Evolutionary conservation across 805 yeast genomes (phyloP).

Genomic region (Candida ulmi): DNA sequence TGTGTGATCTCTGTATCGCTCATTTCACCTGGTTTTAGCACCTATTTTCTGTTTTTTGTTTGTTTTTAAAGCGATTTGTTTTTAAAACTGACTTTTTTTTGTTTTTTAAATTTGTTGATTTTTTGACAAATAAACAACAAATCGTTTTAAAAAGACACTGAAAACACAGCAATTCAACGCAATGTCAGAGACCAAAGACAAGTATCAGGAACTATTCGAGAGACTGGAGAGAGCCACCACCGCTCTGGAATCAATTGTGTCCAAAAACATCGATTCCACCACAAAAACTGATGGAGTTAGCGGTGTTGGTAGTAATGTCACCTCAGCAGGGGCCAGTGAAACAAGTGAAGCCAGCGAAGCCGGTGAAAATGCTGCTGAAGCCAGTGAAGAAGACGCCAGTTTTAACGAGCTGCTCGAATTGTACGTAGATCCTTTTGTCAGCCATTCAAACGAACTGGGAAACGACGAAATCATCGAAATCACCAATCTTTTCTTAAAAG

Average conservation of each 20-base stretch:
- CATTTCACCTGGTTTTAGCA: too few species aligned
- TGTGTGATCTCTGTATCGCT: not conserved
- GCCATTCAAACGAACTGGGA: conserved; percentile 34
- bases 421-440: conserved; percentile 55
- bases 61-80: not conserved
- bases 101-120: conserved; percentile 4
- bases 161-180: not conserved
- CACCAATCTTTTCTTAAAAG: conserved; percentile 41
- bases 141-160: not conserved
- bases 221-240: conserved; percentile 24
- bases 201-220: conserved; percentile 10
- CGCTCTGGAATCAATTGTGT: conserved; percentile 21
- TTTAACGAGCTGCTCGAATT: conserved; percentile 48
- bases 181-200: conserved; percentile 3
- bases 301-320: too few species aligned
- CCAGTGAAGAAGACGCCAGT: conserved; percentile 17
- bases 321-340: too few species aligned
- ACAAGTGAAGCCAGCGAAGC: conserved; percentile 4
- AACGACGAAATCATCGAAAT: conserved; percentile 53
- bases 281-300: conserved; percentile 9
- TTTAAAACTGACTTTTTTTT: conserved; percentile 7
- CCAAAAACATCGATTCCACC: conserved; percentile 10
- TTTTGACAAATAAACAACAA: not conserved
- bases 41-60: too few species aligned
- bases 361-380: not conserved